Conservation (phyloP, 2,329 filamentous ascomycete species). For the Coniochaeta pulveracea region DNA sequence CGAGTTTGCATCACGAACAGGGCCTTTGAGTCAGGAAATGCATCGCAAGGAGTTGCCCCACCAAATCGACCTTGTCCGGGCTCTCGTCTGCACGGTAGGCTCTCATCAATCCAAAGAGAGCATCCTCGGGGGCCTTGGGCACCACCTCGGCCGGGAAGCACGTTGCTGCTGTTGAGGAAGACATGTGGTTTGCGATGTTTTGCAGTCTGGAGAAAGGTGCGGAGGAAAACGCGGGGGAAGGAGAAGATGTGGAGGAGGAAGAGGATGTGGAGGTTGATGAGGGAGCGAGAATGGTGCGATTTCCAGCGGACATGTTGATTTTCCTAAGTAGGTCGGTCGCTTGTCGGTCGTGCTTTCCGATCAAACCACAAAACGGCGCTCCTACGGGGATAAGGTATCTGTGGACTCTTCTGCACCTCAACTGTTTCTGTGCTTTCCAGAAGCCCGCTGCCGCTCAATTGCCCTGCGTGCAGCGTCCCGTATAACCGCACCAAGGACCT, state of each 20-base stretch:
- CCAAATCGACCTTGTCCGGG: slow-evolving; percentile 82
- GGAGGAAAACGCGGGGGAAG: slow-evolving; percentile 32
- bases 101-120: slow-evolving; percentile 85
- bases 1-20: slow-evolving; percentile 1
- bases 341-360: too few species aligned
- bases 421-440: too few species aligned
- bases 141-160: slow-evolving; percentile 68
- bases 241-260: slow-evolving; percentile 10
- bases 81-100: slow-evolving; percentile 72
- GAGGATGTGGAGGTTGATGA: slow-evolving; percentile 1
- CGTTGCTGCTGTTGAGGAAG: slow-evolving; percentile 44
- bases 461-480: too few species aligned
- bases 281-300: slow-evolving; percentile 1
- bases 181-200: slow-evolving; percentile 61
- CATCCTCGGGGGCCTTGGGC: slow-evolving; percentile 86
- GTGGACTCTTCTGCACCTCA: too few species aligned
- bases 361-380: too few species aligned
- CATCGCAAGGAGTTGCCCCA: slow-evolving; percentile 34
- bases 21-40: slow-evolving; percentile 2
- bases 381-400: too few species aligned
- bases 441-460: too few species aligned
- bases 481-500: too few species aligned
- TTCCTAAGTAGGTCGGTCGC: too few species aligned
- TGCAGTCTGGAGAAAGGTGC: slow-evolving; percentile 41
- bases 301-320: background rate